phyloP scores from a whole-genome alignment of 2,329 filamentous ascomycete species.

The Pseudomassariella vexata region DNA sequence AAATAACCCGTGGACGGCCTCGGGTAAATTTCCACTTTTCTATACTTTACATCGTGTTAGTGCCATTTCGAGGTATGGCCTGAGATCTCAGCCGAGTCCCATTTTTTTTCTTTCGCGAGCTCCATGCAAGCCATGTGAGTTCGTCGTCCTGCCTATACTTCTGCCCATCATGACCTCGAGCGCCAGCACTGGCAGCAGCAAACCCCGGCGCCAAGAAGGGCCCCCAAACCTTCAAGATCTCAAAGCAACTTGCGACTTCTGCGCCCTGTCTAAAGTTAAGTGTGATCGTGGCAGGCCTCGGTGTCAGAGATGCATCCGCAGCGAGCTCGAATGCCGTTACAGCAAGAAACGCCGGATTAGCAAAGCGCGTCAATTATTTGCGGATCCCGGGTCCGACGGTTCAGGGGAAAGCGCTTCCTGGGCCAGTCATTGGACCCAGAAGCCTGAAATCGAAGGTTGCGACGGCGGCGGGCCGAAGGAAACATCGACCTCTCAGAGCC shows the following conservation, averaged over 20 bases:
- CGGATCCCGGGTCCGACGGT: not conserved
- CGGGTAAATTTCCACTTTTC: no score
- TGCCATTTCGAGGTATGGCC: no score
- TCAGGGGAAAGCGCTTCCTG: no score
- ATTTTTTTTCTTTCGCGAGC: no score
- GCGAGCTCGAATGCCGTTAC: constrained; percentile 1
- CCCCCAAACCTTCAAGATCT: not conserved
- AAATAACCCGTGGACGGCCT: no score
- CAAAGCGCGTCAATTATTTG: not conserved
- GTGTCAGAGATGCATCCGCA: constrained; percentile 1
- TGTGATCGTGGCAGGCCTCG: not conserved
- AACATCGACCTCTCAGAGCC: not conserved
- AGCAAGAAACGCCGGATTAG: constrained; percentile 1
- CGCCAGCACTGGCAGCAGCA: no score
- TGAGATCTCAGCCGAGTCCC: no score
- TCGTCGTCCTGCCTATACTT: no score
- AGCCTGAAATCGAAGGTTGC: not conserved
- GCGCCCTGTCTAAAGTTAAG: constrained; percentile 1
- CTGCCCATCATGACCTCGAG: no score
- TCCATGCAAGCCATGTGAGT: no score
- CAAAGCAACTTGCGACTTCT: constrained; percentile 1
- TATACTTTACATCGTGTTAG: no score
- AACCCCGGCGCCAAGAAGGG: no score
- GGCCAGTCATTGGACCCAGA: not conserved
- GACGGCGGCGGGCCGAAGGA: not conserved